Evolutionary conservation across 2,329 filamentous ascomycete genomes (phyloP).

Genomic region (Macrophomina pseudophaseolina): DNA sequence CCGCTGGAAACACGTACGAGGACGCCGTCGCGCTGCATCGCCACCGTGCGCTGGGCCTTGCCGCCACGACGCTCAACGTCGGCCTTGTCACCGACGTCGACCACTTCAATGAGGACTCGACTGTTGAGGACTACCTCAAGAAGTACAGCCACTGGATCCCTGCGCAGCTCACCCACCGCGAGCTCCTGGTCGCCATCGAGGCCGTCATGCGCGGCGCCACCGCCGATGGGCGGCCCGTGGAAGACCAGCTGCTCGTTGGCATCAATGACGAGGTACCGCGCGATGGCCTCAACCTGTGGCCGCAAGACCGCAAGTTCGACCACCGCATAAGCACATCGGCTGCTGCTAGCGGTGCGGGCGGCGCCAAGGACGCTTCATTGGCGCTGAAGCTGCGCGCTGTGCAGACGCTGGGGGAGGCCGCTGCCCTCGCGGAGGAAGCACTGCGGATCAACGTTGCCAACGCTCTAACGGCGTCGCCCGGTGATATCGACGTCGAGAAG

Average conservation of each 20-base stretch:
- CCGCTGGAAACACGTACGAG: constrained; percentile 37
- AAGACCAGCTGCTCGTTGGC: background rate
- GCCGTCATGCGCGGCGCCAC: background rate
- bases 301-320: background rate
- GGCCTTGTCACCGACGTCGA: constrained; percentile 27
- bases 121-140: constrained; percentile 1
- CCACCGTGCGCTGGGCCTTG: constrained; percentile 29
- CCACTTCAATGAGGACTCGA: background rate
- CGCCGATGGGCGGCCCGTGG: background rate
- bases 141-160: background rate
- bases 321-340: background rate
- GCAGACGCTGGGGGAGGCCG: constrained; percentile 1
- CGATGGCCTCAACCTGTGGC: background rate
- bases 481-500: too few species aligned
- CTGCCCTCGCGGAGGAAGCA: background rate
- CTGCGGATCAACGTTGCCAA: background rate
- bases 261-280: background rate
- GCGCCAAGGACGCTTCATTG: background rate
- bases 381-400: background rate
- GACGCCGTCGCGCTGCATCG: constrained; percentile 35
- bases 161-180: background rate
- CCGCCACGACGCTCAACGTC: constrained; percentile 33
- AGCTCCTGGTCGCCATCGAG: background rate
- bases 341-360: background rate
- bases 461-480: too few species aligned